phyloP scores from a whole-genome alignment of 2,329 filamentous ascomycete species.

The Cladosporium sp. region DNA sequence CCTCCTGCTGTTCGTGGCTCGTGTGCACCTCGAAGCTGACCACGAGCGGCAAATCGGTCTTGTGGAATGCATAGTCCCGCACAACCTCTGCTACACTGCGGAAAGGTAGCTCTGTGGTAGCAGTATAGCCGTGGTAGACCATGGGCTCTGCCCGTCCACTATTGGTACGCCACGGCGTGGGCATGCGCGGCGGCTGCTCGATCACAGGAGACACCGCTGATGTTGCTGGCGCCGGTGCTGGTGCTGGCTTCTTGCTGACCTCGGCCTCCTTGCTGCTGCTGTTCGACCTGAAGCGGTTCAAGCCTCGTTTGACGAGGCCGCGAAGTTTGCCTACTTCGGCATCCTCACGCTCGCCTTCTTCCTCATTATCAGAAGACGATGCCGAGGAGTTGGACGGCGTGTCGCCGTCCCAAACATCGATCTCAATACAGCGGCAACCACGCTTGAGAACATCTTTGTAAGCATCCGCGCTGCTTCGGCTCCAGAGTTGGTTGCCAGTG shows the following conservation, averaged over 20 bases:
- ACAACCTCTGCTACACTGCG: constrained; percentile 82
- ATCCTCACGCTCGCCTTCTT: constrained; percentile 33
- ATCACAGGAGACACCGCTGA: constrained; percentile 6
- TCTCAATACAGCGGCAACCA: constrained; percentile 88
- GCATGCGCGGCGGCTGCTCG: constrained; percentile 24
- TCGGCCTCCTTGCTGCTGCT: constrained; percentile 21
- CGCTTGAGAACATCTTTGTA: constrained; percentile 70
- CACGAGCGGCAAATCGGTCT: constrained; percentile 74
- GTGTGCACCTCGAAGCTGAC: constrained; percentile 92
- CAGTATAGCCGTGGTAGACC: constrained; percentile 60
- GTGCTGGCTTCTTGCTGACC: background rate
- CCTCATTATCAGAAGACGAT: constrained; percentile 37
- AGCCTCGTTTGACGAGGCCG: constrained; percentile 31
- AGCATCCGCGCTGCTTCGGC: constrained; percentile 72
- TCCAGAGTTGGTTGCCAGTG: constrained; percentile 80
- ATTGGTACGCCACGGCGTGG: constrained; percentile 32
- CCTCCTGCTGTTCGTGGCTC: constrained; percentile 75
- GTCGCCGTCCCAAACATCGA: constrained; percentile 88
- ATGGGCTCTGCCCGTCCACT: constrained; percentile 32
- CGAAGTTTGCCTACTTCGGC: constrained; percentile 37
- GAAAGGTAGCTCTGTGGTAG: constrained; percentile 84
- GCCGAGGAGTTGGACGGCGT: constrained; percentile 42
- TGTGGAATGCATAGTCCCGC: constrained; percentile 73
- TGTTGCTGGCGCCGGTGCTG: background rate
- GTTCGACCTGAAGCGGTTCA: constrained; percentile 28